phyloP scores from a whole-genome alignment of 306 rosid genomes.

The Castanea mollissima region DNA sequence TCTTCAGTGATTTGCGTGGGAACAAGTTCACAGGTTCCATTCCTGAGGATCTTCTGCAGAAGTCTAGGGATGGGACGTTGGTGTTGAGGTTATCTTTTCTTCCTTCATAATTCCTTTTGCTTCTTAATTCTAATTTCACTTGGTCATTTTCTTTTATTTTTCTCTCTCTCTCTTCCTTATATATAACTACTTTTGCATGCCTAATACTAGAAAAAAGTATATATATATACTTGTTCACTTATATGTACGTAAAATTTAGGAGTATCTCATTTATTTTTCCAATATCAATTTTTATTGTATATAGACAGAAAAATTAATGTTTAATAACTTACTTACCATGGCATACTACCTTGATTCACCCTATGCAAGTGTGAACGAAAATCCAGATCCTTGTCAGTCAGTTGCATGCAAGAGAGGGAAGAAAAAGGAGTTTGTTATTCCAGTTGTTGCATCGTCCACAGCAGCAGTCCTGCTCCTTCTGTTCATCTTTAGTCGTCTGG shows the following conservation, averaged over 20 bases:
- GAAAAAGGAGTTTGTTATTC: slow-evolving; percentile 23
- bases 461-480: slow-evolving; percentile 7
- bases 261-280: not conserved
- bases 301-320: not conserved
- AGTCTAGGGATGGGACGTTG: not conserved
- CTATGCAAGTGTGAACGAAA: slow-evolving; percentile 22
- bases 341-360: not conserved
- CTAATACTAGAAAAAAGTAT: not conserved
- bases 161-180: too few relatives aligned
- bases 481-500: not conserved
- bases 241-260: too few relatives aligned
- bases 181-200: not conserved
- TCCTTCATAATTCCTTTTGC: not conserved
- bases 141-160: not conserved
- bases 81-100: not conserved
- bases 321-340: too few relatives aligned
- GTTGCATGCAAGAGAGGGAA: slow-evolving; percentile 9
- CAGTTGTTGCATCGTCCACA: slow-evolving; percentile 19
- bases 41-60: slow-evolving; percentile 17
- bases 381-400: slow-evolving; percentile 12
- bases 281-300: not conserved
- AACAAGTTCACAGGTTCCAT: slow-evolving; percentile 27
- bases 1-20: slow-evolving; percentile 14
- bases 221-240: too few relatives aligned
- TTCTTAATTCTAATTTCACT: not conserved